phyloP scores from a whole-genome alignment of 1,284 basidiomycete species.

The Neolentinus lepideus region DNA sequence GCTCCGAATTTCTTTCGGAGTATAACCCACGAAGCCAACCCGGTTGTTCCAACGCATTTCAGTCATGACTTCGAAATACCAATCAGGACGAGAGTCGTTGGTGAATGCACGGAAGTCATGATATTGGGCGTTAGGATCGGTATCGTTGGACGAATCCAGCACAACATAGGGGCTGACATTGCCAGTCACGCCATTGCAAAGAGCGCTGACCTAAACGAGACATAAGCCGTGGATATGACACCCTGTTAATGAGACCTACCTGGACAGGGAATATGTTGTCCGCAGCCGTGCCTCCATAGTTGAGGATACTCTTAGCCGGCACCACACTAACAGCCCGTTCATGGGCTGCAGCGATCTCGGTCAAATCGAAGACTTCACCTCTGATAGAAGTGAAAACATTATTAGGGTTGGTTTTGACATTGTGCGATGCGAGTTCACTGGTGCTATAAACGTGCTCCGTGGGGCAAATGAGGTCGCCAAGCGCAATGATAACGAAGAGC shows the following conservation, averaged over 20 bases:
- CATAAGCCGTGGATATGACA: neutral
- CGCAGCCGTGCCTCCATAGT: slow-evolving; percentile 78
- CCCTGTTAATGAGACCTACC: slow-evolving; percentile 29
- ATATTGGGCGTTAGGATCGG: slow-evolving; percentile 77
- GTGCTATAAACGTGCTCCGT: slow-evolving; percentile 86
- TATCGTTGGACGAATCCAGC: slow-evolving; percentile 74
- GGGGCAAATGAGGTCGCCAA: slow-evolving; percentile 90
- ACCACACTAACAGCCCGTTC: slow-evolving; percentile 68
- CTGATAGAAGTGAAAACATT: slow-evolving; percentile 81
- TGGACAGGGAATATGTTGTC: slow-evolving; percentile 92
- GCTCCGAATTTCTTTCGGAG: slow-evolving; percentile 69
- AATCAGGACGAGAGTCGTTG: slow-evolving; percentile 89
- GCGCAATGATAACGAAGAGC: slow-evolving; percentile 88
- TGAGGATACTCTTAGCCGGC: slow-evolving; percentile 64
- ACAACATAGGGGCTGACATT: slow-evolving; percentile 81
- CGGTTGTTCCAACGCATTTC: slow-evolving; percentile 85
- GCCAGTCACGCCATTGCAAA: slow-evolving; percentile 85
- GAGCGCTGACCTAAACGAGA: slow-evolving; percentile 67
- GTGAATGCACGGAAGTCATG: slow-evolving; percentile 92
- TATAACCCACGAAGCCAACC: slow-evolving; percentile 86
- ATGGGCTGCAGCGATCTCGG: slow-evolving; percentile 53
- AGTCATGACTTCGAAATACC: slow-evolving; percentile 95
- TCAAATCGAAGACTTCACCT: slow-evolving; percentile 90
- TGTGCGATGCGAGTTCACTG: slow-evolving; percentile 72
- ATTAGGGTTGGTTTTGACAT: slow-evolving; percentile 53